Percentiles rank a stretch among this genome's conserved stretches.
Evolutionary conservation across 371 early-diverging fungal genomes (phyloP).

Genomic region (Mortierella sp.): DNA sequence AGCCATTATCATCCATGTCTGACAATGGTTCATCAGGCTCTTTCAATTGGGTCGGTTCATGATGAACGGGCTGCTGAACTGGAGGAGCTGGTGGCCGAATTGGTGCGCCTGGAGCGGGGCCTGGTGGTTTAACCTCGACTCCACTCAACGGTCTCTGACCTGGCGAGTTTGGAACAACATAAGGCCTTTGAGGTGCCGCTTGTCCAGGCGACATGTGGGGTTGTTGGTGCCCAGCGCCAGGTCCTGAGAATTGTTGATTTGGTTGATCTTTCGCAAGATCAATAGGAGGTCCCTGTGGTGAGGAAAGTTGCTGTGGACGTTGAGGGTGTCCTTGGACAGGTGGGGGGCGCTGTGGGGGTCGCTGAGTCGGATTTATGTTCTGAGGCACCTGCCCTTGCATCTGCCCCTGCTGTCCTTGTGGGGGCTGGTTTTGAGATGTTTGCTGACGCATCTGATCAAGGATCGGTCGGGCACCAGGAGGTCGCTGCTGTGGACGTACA

Average conservation of each 20-base stretch:
- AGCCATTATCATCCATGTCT: constrained; percentile 14
- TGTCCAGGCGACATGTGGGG: constrained; percentile 17
- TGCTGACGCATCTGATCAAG: constrained; percentile 44
- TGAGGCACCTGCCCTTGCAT: constrained; percentile 7
- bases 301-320: constrained; percentile 11
- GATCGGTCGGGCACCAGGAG: constrained; percentile 42
- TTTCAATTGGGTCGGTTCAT: constrained; percentile 7
- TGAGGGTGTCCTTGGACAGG: constrained; percentile 20
- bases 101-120: constrained; percentile 16
- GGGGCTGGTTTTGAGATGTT: constrained; percentile 8
- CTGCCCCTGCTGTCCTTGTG: constrained; percentile 8
- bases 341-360: constrained; percentile 36
- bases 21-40: constrained; percentile 44
- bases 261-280: too few species aligned
- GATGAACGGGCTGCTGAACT: constrained; percentile 5
- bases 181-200: constrained; percentile 13
- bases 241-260: constrained; percentile 14
- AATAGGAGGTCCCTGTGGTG: too few species aligned
- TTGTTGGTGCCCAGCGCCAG: constrained; percentile 18
- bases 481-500: constrained; percentile 18
- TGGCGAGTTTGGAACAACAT: constrained; percentile 26
- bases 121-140: constrained; percentile 19
- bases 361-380: constrained; percentile 32
- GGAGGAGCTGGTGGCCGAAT: constrained; percentile 7
- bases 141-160: constrained; percentile 27